Percentiles rank a stretch among this genome's conserved stretches.
These are phyloP conservation scores for Datisca glomerata DNA, from an alignment of 306 rosid genomes.

Conservation along the genomic window DNA sequence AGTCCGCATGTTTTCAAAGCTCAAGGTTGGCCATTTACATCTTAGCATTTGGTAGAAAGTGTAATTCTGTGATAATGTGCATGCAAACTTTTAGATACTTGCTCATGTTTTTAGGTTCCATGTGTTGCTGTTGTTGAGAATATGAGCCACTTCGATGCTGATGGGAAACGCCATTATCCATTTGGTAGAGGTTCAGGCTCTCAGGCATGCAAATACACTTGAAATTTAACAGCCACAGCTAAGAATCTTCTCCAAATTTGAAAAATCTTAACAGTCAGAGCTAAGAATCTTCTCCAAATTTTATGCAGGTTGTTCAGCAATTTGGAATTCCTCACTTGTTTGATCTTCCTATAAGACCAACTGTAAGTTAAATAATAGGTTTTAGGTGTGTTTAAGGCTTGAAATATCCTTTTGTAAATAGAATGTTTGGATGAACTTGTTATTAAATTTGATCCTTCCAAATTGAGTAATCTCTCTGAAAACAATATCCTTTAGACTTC, in stretches of 20 bases:
- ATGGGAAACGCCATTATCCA: conserved; percentile 87
- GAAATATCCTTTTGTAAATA: too few species aligned
- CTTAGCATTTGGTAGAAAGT: background rate
- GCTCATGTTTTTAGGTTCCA: conserved; percentile 69
- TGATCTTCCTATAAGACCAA: conserved; percentile 92
- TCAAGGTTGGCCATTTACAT: conserved; percentile 47
- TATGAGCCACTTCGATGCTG: conserved; percentile 97
- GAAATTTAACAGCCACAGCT: background rate
- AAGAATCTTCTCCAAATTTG: background rate
- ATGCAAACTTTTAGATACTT: conserved; percentile 4
- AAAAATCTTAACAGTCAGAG: background rate
- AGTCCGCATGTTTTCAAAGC: conserved; percentile 98
- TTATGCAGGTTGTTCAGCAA: conserved; percentile 83
- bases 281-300: conserved; percentile 12
- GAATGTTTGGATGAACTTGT: too few species aligned
- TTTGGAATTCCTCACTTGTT: conserved; percentile 96
- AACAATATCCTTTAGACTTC: too few species aligned
- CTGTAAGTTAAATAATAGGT: too few species aligned
- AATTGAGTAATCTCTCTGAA: too few species aligned
- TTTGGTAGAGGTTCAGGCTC: conserved; percentile 95
- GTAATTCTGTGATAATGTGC: conserved; percentile 2
- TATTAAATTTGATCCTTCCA: too few species aligned
- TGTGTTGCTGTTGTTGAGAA: conserved; percentile 97
- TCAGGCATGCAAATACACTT: conserved; percentile 40
- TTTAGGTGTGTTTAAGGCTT: too few species aligned